phyloP scores from a whole-genome alignment of 2,329 filamentous ascomycete species.

The Neopestalotiopsis clavispora region DNA sequence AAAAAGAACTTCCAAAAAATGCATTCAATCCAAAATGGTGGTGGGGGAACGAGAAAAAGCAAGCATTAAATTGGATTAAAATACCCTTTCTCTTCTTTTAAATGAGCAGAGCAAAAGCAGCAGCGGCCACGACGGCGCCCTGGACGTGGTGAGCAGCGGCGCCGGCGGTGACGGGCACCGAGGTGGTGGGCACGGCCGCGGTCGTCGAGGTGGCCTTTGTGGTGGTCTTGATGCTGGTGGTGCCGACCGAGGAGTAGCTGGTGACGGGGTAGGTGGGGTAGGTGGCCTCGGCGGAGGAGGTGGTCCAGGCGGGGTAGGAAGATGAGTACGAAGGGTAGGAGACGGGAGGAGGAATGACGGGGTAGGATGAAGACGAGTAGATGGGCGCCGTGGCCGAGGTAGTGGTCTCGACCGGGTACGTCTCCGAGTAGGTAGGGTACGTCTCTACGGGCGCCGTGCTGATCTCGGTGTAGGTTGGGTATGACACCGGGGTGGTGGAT shows the following conservation, averaged over 20 bases:
- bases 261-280: neutral
- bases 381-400: neutral
- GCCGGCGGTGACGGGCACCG: conserved; percentile 13
- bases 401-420: neutral
- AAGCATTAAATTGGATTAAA: no score
- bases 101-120: conserved; percentile 12
- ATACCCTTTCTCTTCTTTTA: conserved; percentile 5
- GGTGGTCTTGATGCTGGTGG: conserved; percentile 8
- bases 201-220: conserved; percentile 4
- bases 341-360: neutral
- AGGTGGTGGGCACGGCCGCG: conserved; percentile 1
- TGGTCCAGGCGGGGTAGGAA: neutral
- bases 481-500: neutral
- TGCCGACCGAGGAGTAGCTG: neutral
- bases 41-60: no score
- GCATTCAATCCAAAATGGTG: no score
- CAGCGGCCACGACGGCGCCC: conserved; percentile 12
- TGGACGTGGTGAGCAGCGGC: conserved; percentile 4
- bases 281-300: neutral
- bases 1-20: neutral
- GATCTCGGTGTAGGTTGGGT: neutral
- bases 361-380: neutral
- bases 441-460: neutral
- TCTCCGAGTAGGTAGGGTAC: neutral
- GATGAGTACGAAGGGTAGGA: neutral